Conservation (phyloP, 2,329 filamentous ascomycete species). For the Colletotrichum sansevieriae region DNA sequence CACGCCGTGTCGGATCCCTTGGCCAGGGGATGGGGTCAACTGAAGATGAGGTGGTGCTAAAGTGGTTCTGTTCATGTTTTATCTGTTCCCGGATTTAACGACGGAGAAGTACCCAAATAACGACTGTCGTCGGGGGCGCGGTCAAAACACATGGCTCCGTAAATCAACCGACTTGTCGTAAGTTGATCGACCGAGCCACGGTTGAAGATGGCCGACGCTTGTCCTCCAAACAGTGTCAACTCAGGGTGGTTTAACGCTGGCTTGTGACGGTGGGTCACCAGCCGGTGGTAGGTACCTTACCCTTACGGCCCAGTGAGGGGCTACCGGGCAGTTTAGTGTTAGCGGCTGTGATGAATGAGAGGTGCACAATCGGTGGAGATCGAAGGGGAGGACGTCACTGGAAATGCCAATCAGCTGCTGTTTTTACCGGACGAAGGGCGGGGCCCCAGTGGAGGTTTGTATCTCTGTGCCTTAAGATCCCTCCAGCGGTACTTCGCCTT, state of each 20-base stretch:
- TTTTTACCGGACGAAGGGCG: constrained; percentile 18
- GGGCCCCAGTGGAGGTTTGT: constrained; percentile 23
- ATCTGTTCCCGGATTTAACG: constrained; percentile 10
- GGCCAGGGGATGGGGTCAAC: constrained; percentile 6
- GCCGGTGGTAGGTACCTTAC: not conserved
- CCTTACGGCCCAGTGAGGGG: constrained; percentile 17
- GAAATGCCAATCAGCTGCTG: constrained; percentile 30
- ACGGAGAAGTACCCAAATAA: constrained; percentile 1
- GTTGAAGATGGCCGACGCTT: constrained; percentile 12
- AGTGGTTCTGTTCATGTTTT: constrained; percentile 12
- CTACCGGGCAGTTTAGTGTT: constrained; percentile 15
- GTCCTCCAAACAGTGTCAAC: constrained; percentile 2
- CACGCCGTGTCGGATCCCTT: constrained; percentile 31
- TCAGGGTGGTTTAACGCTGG: not conserved
- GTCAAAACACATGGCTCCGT: constrained; percentile 22
- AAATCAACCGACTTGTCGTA: constrained; percentile 24
- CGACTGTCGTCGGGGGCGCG: constrained; percentile 10
- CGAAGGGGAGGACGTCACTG: constrained; percentile 11
- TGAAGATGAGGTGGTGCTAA: not conserved
- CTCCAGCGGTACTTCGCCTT: not conserved
- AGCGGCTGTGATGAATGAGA: constrained; percentile 34
- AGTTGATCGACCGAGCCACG: constrained; percentile 24
- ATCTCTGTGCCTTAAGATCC: not conserved
- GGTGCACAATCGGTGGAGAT: constrained; percentile 26
- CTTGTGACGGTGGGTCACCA: constrained; percentile 31